Base-by-base conservation (phyloP, 345 rosid genomes). In the Citrus reticulata region DNA sequence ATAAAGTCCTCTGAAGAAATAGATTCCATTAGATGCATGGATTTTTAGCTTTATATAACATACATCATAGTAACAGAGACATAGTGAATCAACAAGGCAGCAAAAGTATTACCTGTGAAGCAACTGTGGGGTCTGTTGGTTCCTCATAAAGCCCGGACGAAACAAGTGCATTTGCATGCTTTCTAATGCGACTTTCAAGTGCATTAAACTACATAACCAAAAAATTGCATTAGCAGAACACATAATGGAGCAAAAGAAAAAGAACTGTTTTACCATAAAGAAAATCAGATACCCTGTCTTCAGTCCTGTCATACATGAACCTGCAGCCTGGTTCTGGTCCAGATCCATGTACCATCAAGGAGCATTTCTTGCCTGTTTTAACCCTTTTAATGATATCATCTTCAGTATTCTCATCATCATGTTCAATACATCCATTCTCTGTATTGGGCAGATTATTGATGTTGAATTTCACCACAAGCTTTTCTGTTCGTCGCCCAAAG, bases 271-370 rank as follows among this genome's bases (percentile, higher is more conserved):
- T 27, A 64, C 30, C 24, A 57, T 46, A 58, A 75, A 34, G 74
- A 78, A 83, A 42, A 70, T 66, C 73, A 73, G 9, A 70, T 89
- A 93, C 95, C 93, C 89, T 89, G 81, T 93, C 97, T 84, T 96
- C 97, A 32, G 87, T 90, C 87, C 89, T 86, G 79, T 96, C 95
- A 81, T 90, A 91, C 98, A 94, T 90, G 86, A 89, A 94, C 78
- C 94, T 88, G 85, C 97, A 94, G 81, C 94, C 94, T 63, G 87
- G 88, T 82, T 91, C 85, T 75, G 90, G 99, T 62, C 95, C 90
- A 77, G 89, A 77, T 81, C 80, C 84, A 81, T 84, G 89, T 76
- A 92, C 75, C 40, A 75, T 82, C 80, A 96, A 70, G 68, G 92
- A 91, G 84, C 93, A 94, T 82, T 86, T 87, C 57, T 77, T 84